These are phyloP conservation scores for Rhizopogon roseolus DNA, from an alignment of 768 basidiomycete genomes.

Conservation along the genomic window DNA sequence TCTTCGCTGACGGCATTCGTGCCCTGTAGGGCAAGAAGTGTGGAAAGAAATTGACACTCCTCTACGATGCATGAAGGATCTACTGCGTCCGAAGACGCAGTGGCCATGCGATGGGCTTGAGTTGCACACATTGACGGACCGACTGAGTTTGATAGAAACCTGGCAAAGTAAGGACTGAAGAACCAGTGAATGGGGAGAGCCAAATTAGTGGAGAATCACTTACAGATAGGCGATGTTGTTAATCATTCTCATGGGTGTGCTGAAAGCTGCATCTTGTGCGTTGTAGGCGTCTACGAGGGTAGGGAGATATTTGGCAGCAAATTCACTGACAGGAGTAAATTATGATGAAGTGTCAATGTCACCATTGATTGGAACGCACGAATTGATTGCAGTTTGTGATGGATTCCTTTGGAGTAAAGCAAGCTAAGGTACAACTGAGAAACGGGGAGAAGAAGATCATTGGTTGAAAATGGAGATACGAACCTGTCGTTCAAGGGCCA, in stretches of 20 bases:
- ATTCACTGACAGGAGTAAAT: slow-evolving; percentile 15
- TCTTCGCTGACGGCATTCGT: slow-evolving; percentile 22
- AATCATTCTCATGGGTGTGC: slow-evolving; percentile 23
- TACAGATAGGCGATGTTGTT: slow-evolving; percentile 33
- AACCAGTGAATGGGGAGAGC: background rate
- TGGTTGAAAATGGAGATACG: background rate
- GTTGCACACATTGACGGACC: slow-evolving; percentile 29
- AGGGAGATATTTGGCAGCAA: slow-evolving; percentile 36
- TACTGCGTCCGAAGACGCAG: slow-evolving; percentile 2
- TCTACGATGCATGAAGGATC: slow-evolving; percentile 25
- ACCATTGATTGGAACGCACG: background rate
- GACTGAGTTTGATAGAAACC: slow-evolving; percentile 28
- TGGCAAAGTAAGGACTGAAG: slow-evolving; percentile 36
- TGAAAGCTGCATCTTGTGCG: slow-evolving; percentile 16
- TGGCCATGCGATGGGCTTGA: slow-evolving; percentile 33
- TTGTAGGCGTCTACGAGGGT: slow-evolving; percentile 27
- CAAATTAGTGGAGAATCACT: background rate
- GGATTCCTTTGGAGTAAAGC: slow-evolving; percentile 22
- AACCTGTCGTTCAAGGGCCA: slow-evolving; percentile 10
- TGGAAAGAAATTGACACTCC: slow-evolving; percentile 35
- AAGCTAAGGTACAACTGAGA: slow-evolving; percentile 15
- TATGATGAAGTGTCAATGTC: too few species aligned
- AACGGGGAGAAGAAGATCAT: background rate
- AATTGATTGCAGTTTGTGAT: slow-evolving; percentile 11
- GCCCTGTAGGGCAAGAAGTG: slow-evolving; percentile 36